phyloP scores from a whole-genome alignment of 495 filamentous ascomycete species.

The Penicillium riverlandense region DNA sequence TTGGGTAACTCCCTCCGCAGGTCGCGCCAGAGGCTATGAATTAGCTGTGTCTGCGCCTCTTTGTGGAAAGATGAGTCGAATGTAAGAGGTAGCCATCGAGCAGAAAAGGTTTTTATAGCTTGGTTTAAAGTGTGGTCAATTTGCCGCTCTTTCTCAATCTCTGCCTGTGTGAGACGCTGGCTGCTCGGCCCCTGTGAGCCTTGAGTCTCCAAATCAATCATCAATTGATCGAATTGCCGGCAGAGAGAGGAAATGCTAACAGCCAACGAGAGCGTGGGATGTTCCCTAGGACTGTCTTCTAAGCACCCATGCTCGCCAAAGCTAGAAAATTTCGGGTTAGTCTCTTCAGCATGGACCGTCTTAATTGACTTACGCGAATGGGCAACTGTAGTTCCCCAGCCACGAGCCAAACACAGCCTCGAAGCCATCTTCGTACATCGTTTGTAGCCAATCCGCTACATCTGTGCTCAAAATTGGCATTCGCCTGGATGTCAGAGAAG shows the following conservation, averaged over 20 bases:
- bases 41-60: conserved; percentile 1
- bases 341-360: not conserved
- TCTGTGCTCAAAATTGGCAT: not conserved
- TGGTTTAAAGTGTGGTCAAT: conserved; percentile 8
- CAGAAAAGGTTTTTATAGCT: conserved; percentile 12
- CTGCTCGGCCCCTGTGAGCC: not conserved
- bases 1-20: conserved; percentile 4
- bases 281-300: conserved; percentile 1
- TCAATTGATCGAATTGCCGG: conserved; percentile 12
- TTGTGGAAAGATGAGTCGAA: not conserved
- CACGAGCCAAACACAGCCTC: conserved; percentile 13
- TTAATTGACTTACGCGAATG: conserved; percentile 7
- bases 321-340: not conserved
- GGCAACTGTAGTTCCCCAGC: conserved; percentile 13
- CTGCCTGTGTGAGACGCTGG: conserved; percentile 1
- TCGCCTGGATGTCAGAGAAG: too few relatives aligned
- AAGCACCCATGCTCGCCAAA: conserved; percentile 8
- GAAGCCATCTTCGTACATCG: conserved; percentile 10
- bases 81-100: conserved; percentile 9
- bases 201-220: conserved; percentile 9
- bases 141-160: conserved; percentile 7
- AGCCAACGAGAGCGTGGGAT: conserved; percentile 3
- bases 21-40: conserved; percentile 10
- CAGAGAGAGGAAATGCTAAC: conserved; percentile 13
- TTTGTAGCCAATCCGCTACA: conserved; percentile 6